Base-by-base conservation (phyloP, 192 early-diverging fungal species). In the Dimargaris cristalligena region DNA sequence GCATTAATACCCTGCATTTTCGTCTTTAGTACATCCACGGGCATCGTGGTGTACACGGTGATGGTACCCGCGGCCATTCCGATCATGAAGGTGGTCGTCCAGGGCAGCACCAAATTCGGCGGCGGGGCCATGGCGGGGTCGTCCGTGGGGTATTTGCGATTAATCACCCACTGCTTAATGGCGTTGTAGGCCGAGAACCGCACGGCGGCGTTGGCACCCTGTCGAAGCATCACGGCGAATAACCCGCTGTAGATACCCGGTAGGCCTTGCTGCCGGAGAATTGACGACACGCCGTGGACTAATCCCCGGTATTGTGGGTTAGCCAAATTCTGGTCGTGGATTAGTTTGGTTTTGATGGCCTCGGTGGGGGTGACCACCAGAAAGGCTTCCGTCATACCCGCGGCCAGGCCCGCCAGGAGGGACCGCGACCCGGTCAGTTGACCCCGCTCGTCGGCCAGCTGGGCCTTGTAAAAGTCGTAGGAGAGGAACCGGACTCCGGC, bases 31-130 rank as follows among this genome's bases (percentile, higher is more conserved):
- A 92, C 91, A 71, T 98, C 94, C 22, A 98, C 66, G 13, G 92
- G 92, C 92, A 96, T 95, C 1, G 95, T 99, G 0, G 86, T 73
- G 63, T 94, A 99, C 0, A 95, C 92, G 0, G 92, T 99, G 25
- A 98, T 78, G 52, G 83, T 86, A 14, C 92, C 95, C 0, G 92
- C 92, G 55, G 83, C 69, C 52, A 86, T 84, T 28, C 94, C 94
- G 52, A 85, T 81, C 10, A 62, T 72, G 70, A 87, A 86, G 22
- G 83, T 78, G 48, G 80, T 72, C 1, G 64, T 49, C 44, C 79
- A 73, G 18, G 81, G 79, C 32, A 86, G 52, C 44, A 65, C 49
- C 13, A 29, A 49, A 29, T 65, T 52, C 46, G 66, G 58, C 32
- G 44, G 61, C 38, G 38, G 38, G 16, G 49, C n/a, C 6, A 29